phyloP scores from a whole-genome alignment of 441 rosid genomes.

The Aleurites moluccanus region DNA sequence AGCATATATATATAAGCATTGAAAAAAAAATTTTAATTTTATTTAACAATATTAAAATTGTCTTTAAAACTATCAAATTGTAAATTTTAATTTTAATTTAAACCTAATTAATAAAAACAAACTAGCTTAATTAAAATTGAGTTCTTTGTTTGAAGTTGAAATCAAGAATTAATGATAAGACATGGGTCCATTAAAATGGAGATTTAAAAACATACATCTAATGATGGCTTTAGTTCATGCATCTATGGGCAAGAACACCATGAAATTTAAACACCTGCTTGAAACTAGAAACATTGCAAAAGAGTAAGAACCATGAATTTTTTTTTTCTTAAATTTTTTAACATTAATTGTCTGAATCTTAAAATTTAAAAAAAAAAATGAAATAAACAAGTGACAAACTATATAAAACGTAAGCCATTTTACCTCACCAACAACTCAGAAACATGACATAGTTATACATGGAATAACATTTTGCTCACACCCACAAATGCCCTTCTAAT shows the following conservation, averaged over 20 bases:
- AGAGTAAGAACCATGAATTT: too few relatives aligned
- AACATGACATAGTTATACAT: slow-evolving; percentile 9
- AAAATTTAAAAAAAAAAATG: neutral
- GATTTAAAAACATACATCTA: neutral
- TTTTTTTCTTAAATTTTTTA: neutral
- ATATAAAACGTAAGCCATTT: neutral
- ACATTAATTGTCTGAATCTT: neutral
- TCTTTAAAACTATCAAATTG: too few relatives aligned
- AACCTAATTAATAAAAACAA: too few relatives aligned
- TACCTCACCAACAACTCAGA: slow-evolving; percentile 5
- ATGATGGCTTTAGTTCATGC: neutral
- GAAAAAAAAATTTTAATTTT: too few relatives aligned
- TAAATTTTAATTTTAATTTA: too few relatives aligned
- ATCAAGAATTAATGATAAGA: too few relatives aligned
- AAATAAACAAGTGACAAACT: neutral
- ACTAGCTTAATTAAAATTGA: too few relatives aligned
- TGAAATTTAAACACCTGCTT: neutral
- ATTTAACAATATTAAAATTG: too few relatives aligned
- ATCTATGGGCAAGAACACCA: neutral
- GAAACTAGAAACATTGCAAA: too few relatives aligned
- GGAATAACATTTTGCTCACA: neutral
- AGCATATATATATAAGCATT: too few relatives aligned
- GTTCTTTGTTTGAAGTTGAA: too few relatives aligned
- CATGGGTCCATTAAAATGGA: neutral
- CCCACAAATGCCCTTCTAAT: neutral